A percentile compares a stretch with the other conserved stretches of the same genome.
Evolutionary conservation across 176 grass and related monocot species (phyloP).

Genomic region (Luzula sylvatica): DNA sequence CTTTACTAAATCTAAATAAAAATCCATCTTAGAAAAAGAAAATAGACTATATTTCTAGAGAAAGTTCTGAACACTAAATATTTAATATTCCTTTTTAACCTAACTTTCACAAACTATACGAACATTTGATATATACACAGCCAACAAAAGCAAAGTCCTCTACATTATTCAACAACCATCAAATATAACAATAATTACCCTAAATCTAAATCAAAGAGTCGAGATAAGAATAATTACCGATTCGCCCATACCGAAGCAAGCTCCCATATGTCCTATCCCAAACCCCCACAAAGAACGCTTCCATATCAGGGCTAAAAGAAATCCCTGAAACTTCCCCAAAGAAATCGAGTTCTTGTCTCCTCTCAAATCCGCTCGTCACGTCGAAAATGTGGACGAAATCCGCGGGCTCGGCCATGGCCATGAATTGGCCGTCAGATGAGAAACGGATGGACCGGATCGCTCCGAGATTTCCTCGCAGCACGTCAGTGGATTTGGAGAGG

Average conservation of each 20-base stretch:
- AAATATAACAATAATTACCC: constrained; percentile 5
- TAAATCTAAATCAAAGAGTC: constrained; percentile 56
- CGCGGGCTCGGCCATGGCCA: constrained; percentile 89
- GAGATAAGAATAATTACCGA: constrained; percentile 48
- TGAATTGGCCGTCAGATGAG: constrained; percentile 74
- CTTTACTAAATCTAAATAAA: background rate
- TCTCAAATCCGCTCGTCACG: constrained; percentile 55
- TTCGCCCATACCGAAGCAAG: constrained; percentile 66
- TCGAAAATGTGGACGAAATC: constrained; percentile 91
- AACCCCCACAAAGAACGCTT: constrained; percentile 72
- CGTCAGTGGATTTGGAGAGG: constrained; percentile 55
- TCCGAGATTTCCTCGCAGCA: constrained; percentile 78
- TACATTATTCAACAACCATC: background rate
- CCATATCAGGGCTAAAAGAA: constrained; percentile 72
- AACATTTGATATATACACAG: constrained; percentile 21
- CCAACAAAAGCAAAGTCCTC: constrained; percentile 1
- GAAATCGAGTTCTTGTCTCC: constrained; percentile 83
- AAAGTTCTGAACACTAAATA: background rate
- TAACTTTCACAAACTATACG: constrained; percentile 15
- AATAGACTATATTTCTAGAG: background rate
- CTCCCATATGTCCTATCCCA: constrained; percentile 92
- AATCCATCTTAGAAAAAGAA: background rate
- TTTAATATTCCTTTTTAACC: background rate
- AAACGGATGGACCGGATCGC: constrained; percentile 85
- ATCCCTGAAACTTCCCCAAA: constrained; percentile 90